Conservation (phyloP, 345 rosid species). For the Nephelium lappaceum region DNA sequence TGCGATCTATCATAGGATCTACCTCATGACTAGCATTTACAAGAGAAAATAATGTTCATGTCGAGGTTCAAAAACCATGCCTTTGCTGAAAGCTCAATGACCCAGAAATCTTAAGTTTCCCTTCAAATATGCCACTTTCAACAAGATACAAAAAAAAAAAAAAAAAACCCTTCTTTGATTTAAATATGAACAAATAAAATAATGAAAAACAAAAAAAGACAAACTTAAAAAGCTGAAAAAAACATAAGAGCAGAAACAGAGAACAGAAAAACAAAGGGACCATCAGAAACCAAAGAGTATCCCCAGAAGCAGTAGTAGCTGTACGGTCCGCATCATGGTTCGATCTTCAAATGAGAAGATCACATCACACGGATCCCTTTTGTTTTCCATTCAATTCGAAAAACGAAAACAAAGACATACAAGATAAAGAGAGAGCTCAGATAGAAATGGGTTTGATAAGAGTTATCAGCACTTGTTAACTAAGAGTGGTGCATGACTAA, state of each 20-base stretch:
- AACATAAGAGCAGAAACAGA: slow-evolving; percentile 1
- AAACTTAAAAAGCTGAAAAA: background rate
- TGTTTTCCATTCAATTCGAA: background rate
- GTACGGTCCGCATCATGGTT: slow-evolving; percentile 74
- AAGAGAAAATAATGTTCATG: no score
- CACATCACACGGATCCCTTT: slow-evolving; percentile 44
- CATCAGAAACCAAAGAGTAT: slow-evolving; percentile 58
- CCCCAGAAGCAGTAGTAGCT: slow-evolving; percentile 48
- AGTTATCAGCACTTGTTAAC: slow-evolving; percentile 50
- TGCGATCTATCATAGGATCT: no score
- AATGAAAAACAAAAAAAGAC: background rate
- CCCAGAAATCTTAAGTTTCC: no score
- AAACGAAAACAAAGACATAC: background rate
- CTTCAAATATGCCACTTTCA: no score
- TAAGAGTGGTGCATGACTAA: slow-evolving; percentile 73
- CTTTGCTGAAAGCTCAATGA: no score
- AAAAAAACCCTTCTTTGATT: no score
- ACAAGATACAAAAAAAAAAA: no score
- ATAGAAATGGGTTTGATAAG: slow-evolving; percentile 47
- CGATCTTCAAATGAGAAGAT: slow-evolving; percentile 25
- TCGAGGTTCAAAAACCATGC: no score
- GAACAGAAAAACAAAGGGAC: slow-evolving; percentile 17
- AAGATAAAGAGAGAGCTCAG: slow-evolving; percentile 39
- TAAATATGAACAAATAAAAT: no score
- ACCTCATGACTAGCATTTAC: no score